These are phyloP conservation scores for Berberis vulgaris DNA, from an alignment of 164 flowering plant species.

Conservation along the genomic window DNA sequence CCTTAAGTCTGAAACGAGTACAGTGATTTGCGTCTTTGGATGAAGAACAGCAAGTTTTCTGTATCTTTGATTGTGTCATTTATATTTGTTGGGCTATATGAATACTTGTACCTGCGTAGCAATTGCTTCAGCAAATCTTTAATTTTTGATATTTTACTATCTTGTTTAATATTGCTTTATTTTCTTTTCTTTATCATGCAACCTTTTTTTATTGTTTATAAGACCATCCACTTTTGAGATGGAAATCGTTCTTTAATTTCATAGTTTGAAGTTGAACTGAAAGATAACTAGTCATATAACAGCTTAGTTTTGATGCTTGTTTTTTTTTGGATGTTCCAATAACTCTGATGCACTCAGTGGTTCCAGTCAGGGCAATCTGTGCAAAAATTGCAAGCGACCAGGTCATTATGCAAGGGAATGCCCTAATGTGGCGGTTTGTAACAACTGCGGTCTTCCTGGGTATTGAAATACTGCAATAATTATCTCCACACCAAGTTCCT, in stretches of 20 bases:
- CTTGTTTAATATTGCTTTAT: too few relatives aligned
- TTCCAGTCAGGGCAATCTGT: conserved; percentile 38
- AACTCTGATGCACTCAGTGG: neutral
- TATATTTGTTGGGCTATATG: too few relatives aligned
- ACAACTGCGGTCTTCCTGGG: conserved; percentile 63
- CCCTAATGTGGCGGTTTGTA: conserved; percentile 53
- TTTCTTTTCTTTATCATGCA: too few relatives aligned
- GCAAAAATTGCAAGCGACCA: conserved; percentile 65
- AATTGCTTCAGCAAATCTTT: too few relatives aligned
- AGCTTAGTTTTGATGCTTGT: neutral
- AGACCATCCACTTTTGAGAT: too few relatives aligned
- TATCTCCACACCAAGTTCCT: neutral
- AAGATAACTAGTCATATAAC: neutral
- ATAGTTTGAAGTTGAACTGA: neutral
- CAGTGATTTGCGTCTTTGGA: too few relatives aligned
- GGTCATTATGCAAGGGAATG: conserved; percentile 72
- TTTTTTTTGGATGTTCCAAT: neutral
- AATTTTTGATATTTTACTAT: too few relatives aligned
- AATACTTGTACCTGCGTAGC: too few relatives aligned
- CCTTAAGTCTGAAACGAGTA: too few relatives aligned
- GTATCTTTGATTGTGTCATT: too few relatives aligned
- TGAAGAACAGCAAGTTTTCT: too few relatives aligned
- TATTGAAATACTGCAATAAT: conserved; percentile 11
- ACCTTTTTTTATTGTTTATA: too few relatives aligned
- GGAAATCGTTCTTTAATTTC: neutral